Conservation (phyloP, 1,284 basidiomycete species). For the Cryptococcus floricola region DNA sequence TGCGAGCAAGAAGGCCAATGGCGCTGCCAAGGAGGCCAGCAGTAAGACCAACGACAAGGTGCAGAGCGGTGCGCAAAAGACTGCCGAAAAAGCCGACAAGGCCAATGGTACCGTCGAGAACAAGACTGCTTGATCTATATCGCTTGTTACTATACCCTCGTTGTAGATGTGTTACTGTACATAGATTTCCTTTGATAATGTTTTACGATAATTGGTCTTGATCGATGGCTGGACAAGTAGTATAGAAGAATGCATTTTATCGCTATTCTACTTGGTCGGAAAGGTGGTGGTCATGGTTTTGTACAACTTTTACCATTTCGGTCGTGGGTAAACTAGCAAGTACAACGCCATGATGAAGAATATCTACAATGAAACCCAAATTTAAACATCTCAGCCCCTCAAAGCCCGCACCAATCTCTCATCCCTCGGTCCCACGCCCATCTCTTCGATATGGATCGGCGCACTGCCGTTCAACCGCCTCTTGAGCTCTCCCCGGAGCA, state of each 20-base stretch:
- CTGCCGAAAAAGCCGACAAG: conserved; percentile 11
- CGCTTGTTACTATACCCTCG: too few relatives aligned
- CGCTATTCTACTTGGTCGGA: too few relatives aligned
- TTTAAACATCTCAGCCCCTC: not conserved
- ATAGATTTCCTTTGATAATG: not conserved
- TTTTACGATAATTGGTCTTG: not conserved
- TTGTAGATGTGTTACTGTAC: not conserved
- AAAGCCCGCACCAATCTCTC: conserved; percentile 11
- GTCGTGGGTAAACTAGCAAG: not conserved
- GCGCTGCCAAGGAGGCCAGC: not conserved
- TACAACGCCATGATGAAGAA: not conserved
- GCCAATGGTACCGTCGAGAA: conserved; percentile 17
- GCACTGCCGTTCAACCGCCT: conserved; percentile 27
- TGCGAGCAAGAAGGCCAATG: not conserved
- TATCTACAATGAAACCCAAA: not conserved
- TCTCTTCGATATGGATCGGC: conserved; percentile 35
- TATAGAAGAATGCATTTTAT: not conserved
- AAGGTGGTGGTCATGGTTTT: not conserved
- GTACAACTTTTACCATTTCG: not conserved
- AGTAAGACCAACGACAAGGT: not conserved
- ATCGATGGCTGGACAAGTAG: too few relatives aligned
- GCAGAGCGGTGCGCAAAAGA: not conserved
- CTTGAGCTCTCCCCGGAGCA: conserved; percentile 44
- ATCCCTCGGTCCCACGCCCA: conserved; percentile 26
- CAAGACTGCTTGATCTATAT: not conserved